Evolutionary conservation across 2,329 filamentous ascomycete species (phyloP).

Genomic region (Aureobasidium sp.): DNA sequence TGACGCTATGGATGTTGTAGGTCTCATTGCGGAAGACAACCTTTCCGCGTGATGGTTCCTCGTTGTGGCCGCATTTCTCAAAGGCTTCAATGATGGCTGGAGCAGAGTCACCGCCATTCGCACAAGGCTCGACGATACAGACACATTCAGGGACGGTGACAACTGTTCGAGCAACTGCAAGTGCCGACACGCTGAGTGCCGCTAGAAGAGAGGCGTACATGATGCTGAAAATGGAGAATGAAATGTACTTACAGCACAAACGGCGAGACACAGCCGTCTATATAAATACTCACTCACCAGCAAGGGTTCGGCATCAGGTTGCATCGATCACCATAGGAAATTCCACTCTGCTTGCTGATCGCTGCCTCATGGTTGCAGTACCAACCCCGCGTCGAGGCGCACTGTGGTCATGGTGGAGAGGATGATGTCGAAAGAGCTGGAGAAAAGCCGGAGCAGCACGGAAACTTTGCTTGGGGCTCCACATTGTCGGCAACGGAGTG

Average conservation of each 20-base stretch:
- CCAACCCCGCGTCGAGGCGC: background rate
- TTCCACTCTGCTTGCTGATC: background rate
- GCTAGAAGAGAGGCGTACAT: constrained; percentile 8
- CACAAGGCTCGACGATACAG: constrained; percentile 14
- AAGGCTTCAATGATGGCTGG: constrained; percentile 46
- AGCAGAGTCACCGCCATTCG: constrained; percentile 22
- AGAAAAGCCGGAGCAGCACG: background rate
- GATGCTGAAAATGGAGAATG: background rate
- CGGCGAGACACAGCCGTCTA: background rate
- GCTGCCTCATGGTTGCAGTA: background rate
- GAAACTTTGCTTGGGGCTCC: background rate
- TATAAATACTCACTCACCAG: background rate
- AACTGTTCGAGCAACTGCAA: background rate
- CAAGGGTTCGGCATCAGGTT: background rate
- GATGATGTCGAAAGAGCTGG: constrained; percentile 12
- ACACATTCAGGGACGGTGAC: constrained; percentile 7
- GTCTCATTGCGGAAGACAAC: constrained; percentile 43
- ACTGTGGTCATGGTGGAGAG: constrained; percentile 7
- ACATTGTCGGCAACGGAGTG: constrained; percentile 4
- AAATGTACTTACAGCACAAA: background rate
- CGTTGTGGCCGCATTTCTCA: constrained; percentile 40
- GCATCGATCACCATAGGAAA: background rate
- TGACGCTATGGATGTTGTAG: constrained; percentile 43
- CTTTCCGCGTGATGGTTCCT: constrained; percentile 30
- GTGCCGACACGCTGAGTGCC: background rate